phyloP scores from a whole-genome alignment of 2,329 filamentous ascomycete genomes.

The Setomelanomma holmii region DNA sequence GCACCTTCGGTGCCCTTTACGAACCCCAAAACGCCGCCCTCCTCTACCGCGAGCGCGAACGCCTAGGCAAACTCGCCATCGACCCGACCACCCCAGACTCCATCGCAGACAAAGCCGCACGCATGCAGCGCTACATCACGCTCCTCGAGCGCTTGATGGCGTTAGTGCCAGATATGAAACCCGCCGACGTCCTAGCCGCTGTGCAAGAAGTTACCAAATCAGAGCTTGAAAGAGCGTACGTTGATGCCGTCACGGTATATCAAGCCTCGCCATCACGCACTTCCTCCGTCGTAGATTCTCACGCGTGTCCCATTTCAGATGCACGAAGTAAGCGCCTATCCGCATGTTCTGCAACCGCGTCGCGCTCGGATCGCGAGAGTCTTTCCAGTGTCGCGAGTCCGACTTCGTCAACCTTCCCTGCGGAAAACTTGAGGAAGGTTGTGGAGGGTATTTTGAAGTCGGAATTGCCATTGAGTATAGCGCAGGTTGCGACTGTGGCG shows the following conservation, averaged over 20 bases:
- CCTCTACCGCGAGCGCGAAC: slow-evolving; percentile 37
- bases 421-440: slow-evolving; percentile 29
- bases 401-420: slow-evolving; percentile 1
- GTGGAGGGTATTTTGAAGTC: slow-evolving; percentile 36
- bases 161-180: slow-evolving; percentile 29
- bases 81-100: slow-evolving; percentile 20
- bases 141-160: slow-evolving; percentile 40
- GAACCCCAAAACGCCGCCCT: slow-evolving; percentile 28
- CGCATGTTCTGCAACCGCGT: background rate
- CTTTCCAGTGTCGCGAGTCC: background rate
- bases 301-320: slow-evolving; percentile 5
- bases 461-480: slow-evolving; percentile 32
- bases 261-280: background rate
- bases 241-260: slow-evolving; percentile 22
- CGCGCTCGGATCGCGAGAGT: slow-evolving; percentile 19
- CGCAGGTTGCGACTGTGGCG: slow-evolving; percentile 31
- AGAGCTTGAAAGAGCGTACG: slow-evolving; percentile 32
- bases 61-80: slow-evolving; percentile 31
- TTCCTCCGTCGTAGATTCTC: slow-evolving; percentile 5
- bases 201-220: slow-evolving; percentile 30
- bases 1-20: slow-evolving; percentile 39
- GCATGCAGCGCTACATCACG: slow-evolving; percentile 38
- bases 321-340: slow-evolving; percentile 11
- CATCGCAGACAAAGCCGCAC: slow-evolving; percentile 32
- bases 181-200: slow-evolving; percentile 21